Evolutionary conservation across 2,329 filamentous ascomycete genomes (phyloP), one percentile per base, ranked within the genome.

Genomic region (Epichloe gansuensis): DNA sequence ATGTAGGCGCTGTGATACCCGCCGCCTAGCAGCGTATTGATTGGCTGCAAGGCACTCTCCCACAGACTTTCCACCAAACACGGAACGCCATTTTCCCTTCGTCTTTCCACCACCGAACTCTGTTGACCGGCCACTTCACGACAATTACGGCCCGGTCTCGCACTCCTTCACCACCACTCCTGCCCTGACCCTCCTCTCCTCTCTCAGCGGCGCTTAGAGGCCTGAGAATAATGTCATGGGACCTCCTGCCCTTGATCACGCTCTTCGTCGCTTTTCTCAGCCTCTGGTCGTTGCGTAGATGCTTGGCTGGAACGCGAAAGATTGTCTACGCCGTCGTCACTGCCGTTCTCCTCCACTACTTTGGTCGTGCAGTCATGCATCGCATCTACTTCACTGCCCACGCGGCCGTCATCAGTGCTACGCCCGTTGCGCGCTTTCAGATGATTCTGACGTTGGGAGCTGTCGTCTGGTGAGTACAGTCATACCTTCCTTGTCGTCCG

Each of bases 381-480:
- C 61, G 63, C 57, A 60, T 64, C 52, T 64, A 61, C 52, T 56
- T 60, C 15, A 56, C 58, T 48, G 59, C 60, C 52, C 56, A 66
- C 57, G 59, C 64, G 58, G 60, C 61, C 55, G 62, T 72, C 57
- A 68, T 78, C 55, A 72, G 77, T 64, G 67, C 70, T 28, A 62
- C 78, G 56, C 61, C 77, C 28, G 57, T 73, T 38, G 68, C 72
- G 54, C 72, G 80, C 67, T 72, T 74, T 54, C 78, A 72, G 57
- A 80, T 81, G 77, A 64, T 78, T 48, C 63, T 81, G 54, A 77
- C 74, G 45, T 71, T 77, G 45, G 69, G 72, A 53, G 77, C 77
- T 52, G 68, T 78, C 46, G 62, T 75, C 50, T 81, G 77, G 77
- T 81, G 68, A 59, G 75, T 69, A 46, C 23, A 35, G 13, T 46